Conservation (phyloP, 2,329 filamentous ascomycete species). For the Fusarium stilboides region DNA sequence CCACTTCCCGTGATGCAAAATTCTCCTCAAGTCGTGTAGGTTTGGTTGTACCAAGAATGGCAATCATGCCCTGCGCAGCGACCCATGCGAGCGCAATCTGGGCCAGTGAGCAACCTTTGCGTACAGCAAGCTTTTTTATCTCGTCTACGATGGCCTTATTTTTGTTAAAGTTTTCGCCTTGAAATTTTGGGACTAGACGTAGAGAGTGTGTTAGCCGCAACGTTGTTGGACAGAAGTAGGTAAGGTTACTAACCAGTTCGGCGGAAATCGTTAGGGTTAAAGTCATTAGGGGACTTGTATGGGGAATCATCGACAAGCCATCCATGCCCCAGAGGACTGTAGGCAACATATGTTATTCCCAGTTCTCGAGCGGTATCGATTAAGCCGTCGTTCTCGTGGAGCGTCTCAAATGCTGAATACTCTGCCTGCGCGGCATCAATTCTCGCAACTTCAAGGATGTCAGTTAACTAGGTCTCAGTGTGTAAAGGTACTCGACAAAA, state of each 20-base stretch:
- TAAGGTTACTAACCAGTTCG: neutral
- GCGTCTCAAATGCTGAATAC: constrained; percentile 1
- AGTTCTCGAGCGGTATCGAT: neutral
- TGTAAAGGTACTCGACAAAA: neutral
- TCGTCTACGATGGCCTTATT: no score
- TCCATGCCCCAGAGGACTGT: neutral
- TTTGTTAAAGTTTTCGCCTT: no score
- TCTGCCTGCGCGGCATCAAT: constrained; percentile 1
- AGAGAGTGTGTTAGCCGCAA: no score
- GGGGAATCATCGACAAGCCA: neutral
- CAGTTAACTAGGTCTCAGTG: neutral
- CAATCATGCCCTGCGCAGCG: no score
- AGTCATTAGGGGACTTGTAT: neutral
- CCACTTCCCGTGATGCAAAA: no score
- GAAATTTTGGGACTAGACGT: no score
- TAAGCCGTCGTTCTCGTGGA: neutral
- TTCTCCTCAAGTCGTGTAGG: no score
- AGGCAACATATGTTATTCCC: neutral
- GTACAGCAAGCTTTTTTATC: no score
- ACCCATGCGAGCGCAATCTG: no score
- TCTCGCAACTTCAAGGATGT: neutral
- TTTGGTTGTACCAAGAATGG: no score
- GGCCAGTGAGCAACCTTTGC: no score
- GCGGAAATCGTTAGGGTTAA: neutral
- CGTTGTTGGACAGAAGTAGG: no score